Evolutionary conservation across 2,329 filamentous ascomycete species (phyloP), one percentile per base, ranked within the genome.

Genomic region (Colletotrichum horii): DNA sequence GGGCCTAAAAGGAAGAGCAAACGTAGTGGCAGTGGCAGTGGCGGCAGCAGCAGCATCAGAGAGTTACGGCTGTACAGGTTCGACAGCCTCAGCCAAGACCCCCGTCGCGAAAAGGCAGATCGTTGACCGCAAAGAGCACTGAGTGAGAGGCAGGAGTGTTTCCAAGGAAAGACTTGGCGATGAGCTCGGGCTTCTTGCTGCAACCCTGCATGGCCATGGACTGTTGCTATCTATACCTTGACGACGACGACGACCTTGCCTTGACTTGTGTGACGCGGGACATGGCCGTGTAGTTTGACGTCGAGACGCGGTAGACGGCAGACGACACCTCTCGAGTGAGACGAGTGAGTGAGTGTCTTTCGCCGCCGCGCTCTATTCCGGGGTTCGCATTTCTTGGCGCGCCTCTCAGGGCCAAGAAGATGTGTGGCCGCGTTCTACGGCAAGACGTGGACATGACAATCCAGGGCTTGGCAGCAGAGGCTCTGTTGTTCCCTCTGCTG

Each of bases 401-500:
- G 32, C 48, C 48, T 61, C 71, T 70, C 66, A 48, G 34, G 16
- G 38, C 22, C 70, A 38, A 64, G 30, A 68, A 30, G 19, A 48
- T 65, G 70, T 34, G 70, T 60, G 43, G 43, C 55, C 24, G 69
- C 24, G 19, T 52, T 64, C 62, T 66, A 71, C n/a, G 61, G 67
- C 72, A 71, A 75, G 73, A 72, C 73, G 64, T 60, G 73, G 64
- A 75, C 70, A 75, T 75, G 70, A 73, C 73, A 73, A 58, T 73
- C 60, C 56, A 55, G 52, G 73, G 70, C 73, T 75, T 75, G 73
- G 73, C 73, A 48, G 64, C 28, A 75, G 70, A 75, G 70, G 58
- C 64, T 65, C 58, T 56, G 34, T 48, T 48, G 12, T 7, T 12
- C 19, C 19, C 19, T 48, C 11, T 22, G 19, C 43, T 48, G 11